Base-by-base conservation (phyloP, 192 early-diverging fungal species). In the Rhizoclosmatium sp. region DNA sequence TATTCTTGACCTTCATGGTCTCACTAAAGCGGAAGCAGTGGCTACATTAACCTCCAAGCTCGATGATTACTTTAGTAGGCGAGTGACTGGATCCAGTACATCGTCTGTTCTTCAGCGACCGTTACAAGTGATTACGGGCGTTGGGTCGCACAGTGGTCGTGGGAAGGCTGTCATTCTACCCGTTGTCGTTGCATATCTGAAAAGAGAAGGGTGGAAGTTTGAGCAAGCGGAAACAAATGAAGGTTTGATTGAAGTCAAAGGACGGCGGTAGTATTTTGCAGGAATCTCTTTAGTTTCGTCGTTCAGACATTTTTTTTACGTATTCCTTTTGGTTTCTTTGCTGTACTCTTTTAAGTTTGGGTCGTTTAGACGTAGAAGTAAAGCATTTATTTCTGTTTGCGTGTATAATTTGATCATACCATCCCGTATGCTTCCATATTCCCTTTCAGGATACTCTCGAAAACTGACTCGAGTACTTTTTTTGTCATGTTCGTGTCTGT, bases 71-170 rank as follows among this genome's bases (percentile, higher is more conserved):
- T 68, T 68, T 68, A 16, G 7, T 5, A 48, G 45, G 66, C 4
- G 66, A 46, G 23, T 16, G 39, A 46, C 12, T 0, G 44, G 19
- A 4, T 4, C 47, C 5, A 65, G 10, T 31, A 56, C 9, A 12
- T 56, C 69, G 5, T 19, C 2, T n/a, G 51, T 49, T 4, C 16
- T 49, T 49, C 51, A 41, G 23, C 47, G 12, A 58, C 78, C 78
- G 60, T 23, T 80, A 45, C 49, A 80, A 51, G 78, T 80, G 2
- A 66, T 80, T 19, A 73, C 78, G 49, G 78, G 78, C 2, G 14
- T 49, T 39, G 78, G 78, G 10, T 16, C 23, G 9, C 78, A 74
- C 40, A 39, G 19, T 23, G 47, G 39, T 16, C 65, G 54, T 40
- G 3, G 54, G 10, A 64, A 80, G 49, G 69, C 70, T 16, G 71